phyloP scores from a whole-genome alignment of 176 grass and related monocot genomes.

The Melocanna baccifera region DNA sequence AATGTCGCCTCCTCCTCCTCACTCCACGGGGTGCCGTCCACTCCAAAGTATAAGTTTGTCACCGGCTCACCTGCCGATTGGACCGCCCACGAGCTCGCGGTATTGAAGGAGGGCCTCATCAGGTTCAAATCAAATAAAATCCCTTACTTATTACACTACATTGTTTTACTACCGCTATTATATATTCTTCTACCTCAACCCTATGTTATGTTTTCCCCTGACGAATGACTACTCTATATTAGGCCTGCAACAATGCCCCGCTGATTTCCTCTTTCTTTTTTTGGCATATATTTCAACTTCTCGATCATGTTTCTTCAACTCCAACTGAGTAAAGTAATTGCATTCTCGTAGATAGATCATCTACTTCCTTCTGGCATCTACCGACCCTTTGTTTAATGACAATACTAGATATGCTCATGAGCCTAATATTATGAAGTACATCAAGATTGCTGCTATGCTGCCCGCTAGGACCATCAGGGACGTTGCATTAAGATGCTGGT shows the following conservation, averaged over 20 bases:
- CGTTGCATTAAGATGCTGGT: conserved; percentile 73
- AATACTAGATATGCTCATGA: conserved; percentile 60
- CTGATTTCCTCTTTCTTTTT: background rate
- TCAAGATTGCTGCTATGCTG: conserved; percentile 85
- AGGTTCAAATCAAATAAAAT: conserved; percentile 21
- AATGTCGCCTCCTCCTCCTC: background rate
- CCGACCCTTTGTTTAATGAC: background rate
- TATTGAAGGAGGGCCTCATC: conserved; percentile 56
- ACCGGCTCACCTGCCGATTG: conserved; percentile 48
- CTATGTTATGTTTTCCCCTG: background rate
- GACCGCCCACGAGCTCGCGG: conserved; percentile 49
- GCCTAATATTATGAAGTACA: conserved; percentile 76
- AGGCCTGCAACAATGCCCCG: background rate
- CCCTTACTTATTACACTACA: background rate
- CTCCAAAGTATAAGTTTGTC: conserved; percentile 51
- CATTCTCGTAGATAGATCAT: background rate
- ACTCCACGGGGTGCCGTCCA: background rate
- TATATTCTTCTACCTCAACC: background rate
- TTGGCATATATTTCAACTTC: background rate
- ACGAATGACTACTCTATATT: background rate
- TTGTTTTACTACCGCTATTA: background rate
- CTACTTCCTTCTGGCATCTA: background rate
- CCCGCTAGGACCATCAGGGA: conserved; percentile 76
- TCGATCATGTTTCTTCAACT: background rate
- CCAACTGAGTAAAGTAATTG: background rate